Evolutionary conservation across 352 stramenopile species (phyloP), one percentile per base, ranked within the genome.

Genomic region (Pythium dissimile): DNA sequence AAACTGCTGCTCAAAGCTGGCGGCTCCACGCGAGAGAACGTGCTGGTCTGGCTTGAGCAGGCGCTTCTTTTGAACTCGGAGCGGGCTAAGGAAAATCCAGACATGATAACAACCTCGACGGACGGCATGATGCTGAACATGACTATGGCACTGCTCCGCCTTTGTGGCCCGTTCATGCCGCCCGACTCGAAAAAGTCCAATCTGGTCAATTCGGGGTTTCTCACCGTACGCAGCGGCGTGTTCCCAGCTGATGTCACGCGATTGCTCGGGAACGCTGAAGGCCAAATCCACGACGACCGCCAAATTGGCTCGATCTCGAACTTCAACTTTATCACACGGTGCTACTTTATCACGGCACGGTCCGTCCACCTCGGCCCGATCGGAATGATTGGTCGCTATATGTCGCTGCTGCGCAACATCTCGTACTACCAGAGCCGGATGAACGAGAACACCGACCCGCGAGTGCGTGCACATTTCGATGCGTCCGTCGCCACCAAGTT

Each of bases 271-370:
- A 62, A 59, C 34, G 54, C 78, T 8, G 60, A 72, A 59, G 58
- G 69, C 15, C 54, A 71, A 16, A 20, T 43, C 2, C 61, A 63
- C 12, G 59, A 70, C 23, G 64, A 69, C 34, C 59, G 64, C 5
- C 28, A 46, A 10, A 45, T 32, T 9, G 47, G 31, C 9, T 62
- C 62, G n/a, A 43, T 59, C 0, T 58, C 57, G 2, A 67, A 97
- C 24, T 98, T 98, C 69, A 97, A 94, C 61, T 99, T 99, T 66
- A 97, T 98, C 67, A 97, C 97, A 11, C 82, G 96, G 34, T 98
- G 89, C 60, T 99, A 98, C 66, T 99, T 98, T 65, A 83, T 97
- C 39, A 96, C 89, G 12, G 92, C 91, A 37, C 77, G 95, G 20
- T 80, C 90, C 1, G 66, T 99, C 38, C 92, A 98, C 56, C 77